Base-by-base conservation (phyloP, 192 early-diverging fungal species). In the Polychytrium aggregatum region DNA sequence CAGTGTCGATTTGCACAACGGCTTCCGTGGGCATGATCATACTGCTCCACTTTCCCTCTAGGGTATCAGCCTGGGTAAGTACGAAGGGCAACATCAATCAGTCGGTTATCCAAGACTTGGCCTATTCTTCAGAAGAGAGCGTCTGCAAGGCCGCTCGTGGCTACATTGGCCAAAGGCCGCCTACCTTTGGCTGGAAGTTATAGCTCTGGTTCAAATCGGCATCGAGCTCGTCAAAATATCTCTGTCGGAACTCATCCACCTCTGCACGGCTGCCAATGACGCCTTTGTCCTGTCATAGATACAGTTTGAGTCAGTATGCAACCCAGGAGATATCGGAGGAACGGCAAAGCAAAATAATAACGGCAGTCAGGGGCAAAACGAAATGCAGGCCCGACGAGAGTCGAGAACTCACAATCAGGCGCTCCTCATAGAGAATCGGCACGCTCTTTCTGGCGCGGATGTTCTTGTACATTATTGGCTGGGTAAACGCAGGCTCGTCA, bases 401-500 rank as follows among this genome's bases (percentile, higher is more conserved):
- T n/a, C n/a, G n/a, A 38, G 36, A 13, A 7, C 55, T 48, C 50
- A 42, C 68, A 22, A 80, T 34, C 31, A 93, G 52, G 48, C 84
- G 74, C 43, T 84, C 76, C 67, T 97, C 89, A 54, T 93, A 97
- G 30, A 84, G 55, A 37, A 72, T 74, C 16, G 92, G 88, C 11
- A 97, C 87, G 39, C 84, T 86, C 41, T 78, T 78, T 37, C 88
- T 81, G 0, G 75, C 59, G 28, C 94, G 76, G 53, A 97, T 97
- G 41, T 83, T 88, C 50, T 85, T 82, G 75, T 97, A 97, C 94
- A 97, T 97, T 36, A 78, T 60, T 4, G 94, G 94, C 60, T 97
- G 94, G 0, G 94, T 97, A 61, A 90, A 95, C 40, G 84, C 88
- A 20, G 94, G 94, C 70, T 97, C 94, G 50, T 97, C 94, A 11